Evolutionary conservation across 2,329 filamentous ascomycete genomes (phyloP).

Genomic region (Fusarium aywerte): DNA sequence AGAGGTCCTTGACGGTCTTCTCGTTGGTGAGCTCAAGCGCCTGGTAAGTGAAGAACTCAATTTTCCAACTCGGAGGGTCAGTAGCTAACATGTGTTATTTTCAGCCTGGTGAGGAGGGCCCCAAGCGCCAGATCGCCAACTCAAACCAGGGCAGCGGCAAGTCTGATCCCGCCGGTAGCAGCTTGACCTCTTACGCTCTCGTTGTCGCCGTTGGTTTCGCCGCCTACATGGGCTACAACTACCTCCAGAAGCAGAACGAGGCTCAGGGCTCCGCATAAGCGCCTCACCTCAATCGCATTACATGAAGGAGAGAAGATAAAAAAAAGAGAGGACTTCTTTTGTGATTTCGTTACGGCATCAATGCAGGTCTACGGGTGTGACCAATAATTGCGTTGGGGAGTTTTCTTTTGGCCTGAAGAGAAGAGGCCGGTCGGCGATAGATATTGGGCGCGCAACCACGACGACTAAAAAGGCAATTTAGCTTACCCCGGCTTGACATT

Average conservation of each 20-base stretch:
- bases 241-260: conserved; percentile 71
- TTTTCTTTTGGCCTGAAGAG: conserved; percentile 36
- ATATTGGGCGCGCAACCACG: conserved; percentile 33
- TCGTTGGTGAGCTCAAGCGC: conserved; percentile 82
- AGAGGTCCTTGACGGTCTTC: conserved; percentile 84
- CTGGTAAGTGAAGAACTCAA: conserved; percentile 64
- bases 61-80: background rate
- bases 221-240: conserved; percentile 87
- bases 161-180: conserved; percentile 65
- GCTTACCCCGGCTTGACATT: conserved; percentile 36
- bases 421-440: conserved; percentile 35
- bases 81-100: conserved; percentile 40
- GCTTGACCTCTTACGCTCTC: conserved; percentile 83
- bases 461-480: conserved; percentile 8
- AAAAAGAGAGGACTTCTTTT: conserved; percentile 20
- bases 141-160: conserved; percentile 61
- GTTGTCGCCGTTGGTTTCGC: conserved; percentile 79
- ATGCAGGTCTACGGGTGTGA: conserved; percentile 27
- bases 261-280: conserved; percentile 47
- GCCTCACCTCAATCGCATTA: conserved; percentile 19
- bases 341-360: conserved; percentile 28
- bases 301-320: conserved; percentile 15
- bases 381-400: conserved; percentile 41
- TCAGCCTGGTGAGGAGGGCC: conserved; percentile 81
- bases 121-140: conserved; percentile 63